Evolutionary conservation across 257 asterid species (phyloP).

Genomic region (Knoxia roxburghii): DNA sequence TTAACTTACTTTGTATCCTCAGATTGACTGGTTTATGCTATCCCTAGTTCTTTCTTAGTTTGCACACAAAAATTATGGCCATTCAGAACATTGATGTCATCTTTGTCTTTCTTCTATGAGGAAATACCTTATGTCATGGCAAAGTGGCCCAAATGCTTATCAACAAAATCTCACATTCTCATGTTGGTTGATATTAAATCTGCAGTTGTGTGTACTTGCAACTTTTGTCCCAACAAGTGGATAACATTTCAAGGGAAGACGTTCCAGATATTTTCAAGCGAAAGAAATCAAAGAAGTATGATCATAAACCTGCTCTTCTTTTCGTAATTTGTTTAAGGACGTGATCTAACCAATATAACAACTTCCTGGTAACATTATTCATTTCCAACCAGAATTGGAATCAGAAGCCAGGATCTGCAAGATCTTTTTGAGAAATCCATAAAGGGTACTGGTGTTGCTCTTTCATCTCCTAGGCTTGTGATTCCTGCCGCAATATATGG

Average conservation of each 20-base stretch:
- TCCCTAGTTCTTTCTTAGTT: neutral
- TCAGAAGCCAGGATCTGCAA: conserved; percentile 75
- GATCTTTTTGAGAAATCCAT: conserved; percentile 57
- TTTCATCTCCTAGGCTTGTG: conserved; percentile 94
- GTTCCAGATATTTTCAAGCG: conserved; percentile 70
- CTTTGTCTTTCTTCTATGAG: neutral
- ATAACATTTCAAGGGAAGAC: conserved; percentile 59
- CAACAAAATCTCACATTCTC: conserved; percentile 9
- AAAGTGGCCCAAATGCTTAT: neutral
- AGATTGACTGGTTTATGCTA: neutral
- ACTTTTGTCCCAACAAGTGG: conserved; percentile 79
- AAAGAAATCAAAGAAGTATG: conserved; percentile 67
- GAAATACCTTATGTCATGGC: neutral
- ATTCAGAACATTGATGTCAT: neutral
- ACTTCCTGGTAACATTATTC: conserved; percentile 9
- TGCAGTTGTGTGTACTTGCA: conserved; percentile 87
- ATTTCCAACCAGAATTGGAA: conserved; percentile 65
- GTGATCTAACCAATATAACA: conserved; percentile 1
- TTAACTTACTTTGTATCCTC: neutral
- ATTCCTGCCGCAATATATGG: conserved; percentile 86
- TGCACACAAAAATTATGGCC: neutral
- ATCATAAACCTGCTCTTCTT: conserved; percentile 6
- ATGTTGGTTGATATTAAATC: conserved; percentile 11
- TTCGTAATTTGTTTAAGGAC: neutral
- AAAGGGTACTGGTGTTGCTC: conserved; percentile 75